Conservation (phyloP, 1,284 basidiomycete species). For the Cryptococcus neoformans region DNA sequence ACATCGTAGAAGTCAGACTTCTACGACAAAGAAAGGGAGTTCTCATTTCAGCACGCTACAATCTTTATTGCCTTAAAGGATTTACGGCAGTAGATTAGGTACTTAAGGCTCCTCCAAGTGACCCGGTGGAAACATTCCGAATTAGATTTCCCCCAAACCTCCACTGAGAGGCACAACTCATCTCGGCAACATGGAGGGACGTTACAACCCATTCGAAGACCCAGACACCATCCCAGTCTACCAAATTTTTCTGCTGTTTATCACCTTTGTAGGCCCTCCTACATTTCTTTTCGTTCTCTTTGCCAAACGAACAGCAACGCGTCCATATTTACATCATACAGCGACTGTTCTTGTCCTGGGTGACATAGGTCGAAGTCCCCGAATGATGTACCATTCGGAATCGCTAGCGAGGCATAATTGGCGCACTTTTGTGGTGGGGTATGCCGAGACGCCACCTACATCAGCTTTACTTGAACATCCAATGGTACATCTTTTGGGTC, state of each 20-base stretch:
- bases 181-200: not conserved
- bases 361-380: slow-evolving; percentile 90
- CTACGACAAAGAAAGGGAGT: too few relatives aligned
- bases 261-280: slow-evolving; percentile 9
- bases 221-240: not conserved
- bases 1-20: too few relatives aligned
- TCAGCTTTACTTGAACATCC: slow-evolving; percentile 64
- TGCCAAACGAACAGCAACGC: slow-evolving; percentile 9
- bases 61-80: too few relatives aligned
- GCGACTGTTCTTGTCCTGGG: slow-evolving; percentile 90
- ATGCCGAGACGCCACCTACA: slow-evolving; percentile 71
- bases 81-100: too few relatives aligned
- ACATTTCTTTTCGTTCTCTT: slow-evolving; percentile 10
- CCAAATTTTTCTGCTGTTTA: slow-evolving; percentile 11
- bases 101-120: too few relatives aligned
- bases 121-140: too few relatives aligned
- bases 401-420: slow-evolving; percentile 81
- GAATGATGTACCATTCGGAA: slow-evolving; percentile 98
- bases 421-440: slow-evolving; percentile 79
- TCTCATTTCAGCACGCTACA: too few relatives aligned
- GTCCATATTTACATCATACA: slow-evolving; percentile 41
- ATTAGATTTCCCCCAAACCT: too few relatives aligned
- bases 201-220: not conserved
- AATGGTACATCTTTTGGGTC: slow-evolving; percentile 62
- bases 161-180: too few relatives aligned